Evolutionary conservation across 1,139 yeast genomes (phyloP).

Genomic region (Saccharomyces pastorianus): DNA sequence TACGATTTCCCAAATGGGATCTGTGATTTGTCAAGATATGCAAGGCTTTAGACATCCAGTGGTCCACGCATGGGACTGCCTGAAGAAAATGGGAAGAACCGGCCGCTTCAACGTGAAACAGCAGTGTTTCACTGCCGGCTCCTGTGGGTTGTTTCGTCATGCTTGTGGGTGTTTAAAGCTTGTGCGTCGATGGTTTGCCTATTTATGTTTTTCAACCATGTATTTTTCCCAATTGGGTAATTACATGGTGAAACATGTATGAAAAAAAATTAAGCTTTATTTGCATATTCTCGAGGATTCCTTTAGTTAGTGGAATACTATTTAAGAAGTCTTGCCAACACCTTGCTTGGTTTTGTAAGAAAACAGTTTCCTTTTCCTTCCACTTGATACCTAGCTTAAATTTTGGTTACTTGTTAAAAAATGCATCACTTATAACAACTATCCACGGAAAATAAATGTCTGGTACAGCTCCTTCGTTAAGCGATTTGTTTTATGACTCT

Average conservation of each 20-base stretch:
- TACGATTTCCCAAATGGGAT: neutral
- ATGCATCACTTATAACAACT: neutral
- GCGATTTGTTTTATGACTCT: conserved; percentile 13
- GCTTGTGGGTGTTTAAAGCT: neutral
- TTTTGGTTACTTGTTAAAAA: neutral
- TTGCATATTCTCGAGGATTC: conserved; percentile 2
- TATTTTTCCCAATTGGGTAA: conserved; percentile 6
- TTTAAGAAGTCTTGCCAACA: neutral
- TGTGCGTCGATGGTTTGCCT: neutral
- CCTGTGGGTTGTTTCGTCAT: neutral
- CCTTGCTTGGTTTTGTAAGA: neutral
- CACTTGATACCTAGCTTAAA: neutral
- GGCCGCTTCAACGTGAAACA: neutral
- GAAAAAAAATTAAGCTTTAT: neutral
- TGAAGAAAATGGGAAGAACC: neutral
- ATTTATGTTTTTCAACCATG: neutral
- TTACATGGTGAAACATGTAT: conserved; percentile 3
- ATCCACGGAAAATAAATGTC: neutral
- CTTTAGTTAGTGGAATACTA: neutral
- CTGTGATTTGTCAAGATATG: too few species aligned
- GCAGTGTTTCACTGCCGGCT: neutral
- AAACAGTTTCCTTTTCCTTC: neutral
- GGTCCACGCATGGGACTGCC: neutral
- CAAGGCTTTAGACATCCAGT: neutral
- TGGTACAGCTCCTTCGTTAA: conserved; percentile 5